These are phyloP conservation scores for Boletellus emodensis DNA, from an alignment of 768 basidiomycete species.

Conservation along the genomic window DNA sequence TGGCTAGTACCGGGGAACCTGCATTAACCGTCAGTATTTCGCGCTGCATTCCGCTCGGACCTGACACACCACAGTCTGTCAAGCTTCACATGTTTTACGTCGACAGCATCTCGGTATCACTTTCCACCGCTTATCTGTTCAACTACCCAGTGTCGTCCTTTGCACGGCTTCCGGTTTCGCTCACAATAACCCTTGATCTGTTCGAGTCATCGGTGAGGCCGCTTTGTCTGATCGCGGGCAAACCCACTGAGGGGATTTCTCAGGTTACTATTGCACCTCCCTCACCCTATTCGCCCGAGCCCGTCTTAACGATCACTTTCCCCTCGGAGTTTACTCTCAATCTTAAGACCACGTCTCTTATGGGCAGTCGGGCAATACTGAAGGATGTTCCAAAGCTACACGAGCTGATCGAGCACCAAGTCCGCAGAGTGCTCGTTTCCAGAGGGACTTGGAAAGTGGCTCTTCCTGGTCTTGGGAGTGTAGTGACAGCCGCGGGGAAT, in stretches of 20 bases:
- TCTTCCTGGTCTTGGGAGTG: conserved; percentile 57
- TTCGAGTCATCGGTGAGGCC: conserved; percentile 62
- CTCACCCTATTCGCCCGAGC: conserved; percentile 44
- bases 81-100: conserved; percentile 82
- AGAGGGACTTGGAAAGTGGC: conserved; percentile 63
- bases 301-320: conserved; percentile 67
- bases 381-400: conserved; percentile 97
- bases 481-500: conserved; percentile 23
- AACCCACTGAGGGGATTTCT: conserved; percentile 2
- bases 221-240: background rate
- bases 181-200: conserved; percentile 72
- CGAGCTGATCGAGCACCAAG: conserved; percentile 85
- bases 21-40: conserved; percentile 29
- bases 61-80: conserved; percentile 52
- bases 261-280: conserved; percentile 68
- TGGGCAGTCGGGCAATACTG: conserved; percentile 96
- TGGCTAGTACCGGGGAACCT: conserved; percentile 5
- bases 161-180: conserved; percentile 75
- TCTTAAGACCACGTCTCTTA: conserved; percentile 82
- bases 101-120: conserved; percentile 79
- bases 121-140: conserved; percentile 78
- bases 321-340: conserved; percentile 85
- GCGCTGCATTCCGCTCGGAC: background rate
- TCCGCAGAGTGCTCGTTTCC: conserved; percentile 59
- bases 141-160: conserved; percentile 83